Conservation (phyloP, 108 stramenopile species). For the Aurantiochytrium sp. region DNA sequence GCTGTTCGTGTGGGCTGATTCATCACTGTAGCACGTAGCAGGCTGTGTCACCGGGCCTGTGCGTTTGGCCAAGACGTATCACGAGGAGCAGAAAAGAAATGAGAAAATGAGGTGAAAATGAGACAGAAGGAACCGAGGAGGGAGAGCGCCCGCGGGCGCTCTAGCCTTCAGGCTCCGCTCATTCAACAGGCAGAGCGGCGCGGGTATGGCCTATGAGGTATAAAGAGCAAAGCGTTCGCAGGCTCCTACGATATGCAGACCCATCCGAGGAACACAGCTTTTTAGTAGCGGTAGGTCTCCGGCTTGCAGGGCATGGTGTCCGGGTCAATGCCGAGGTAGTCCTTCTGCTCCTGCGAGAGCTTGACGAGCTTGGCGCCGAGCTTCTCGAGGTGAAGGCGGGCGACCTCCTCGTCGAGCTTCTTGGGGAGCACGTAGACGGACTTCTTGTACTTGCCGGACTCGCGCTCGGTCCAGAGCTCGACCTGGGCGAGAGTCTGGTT, state of each 20-base stretch:
- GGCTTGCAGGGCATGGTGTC: constrained; percentile 94
- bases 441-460: constrained; percentile 80
- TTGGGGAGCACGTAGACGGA: constrained; percentile 99
- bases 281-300: constrained; percentile 96
- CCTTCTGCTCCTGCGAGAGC: constrained; percentile 86
- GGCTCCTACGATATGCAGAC: no score
- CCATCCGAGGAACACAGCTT: background rate
- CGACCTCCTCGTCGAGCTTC: constrained; percentile 97
- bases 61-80: no score
- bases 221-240: no score
- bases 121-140: no score
- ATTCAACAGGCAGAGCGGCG: no score
- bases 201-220: no score
- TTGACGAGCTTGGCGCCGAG: constrained; percentile 93
- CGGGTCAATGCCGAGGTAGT: constrained; percentile 87
- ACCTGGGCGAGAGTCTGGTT: constrained; percentile 99
- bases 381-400: constrained; percentile 84
- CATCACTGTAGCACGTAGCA: no score
- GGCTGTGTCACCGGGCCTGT: no score
- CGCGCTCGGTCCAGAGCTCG: constrained; percentile 92
- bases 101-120: no score
- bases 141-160: no score
- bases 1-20: background rate
- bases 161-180: no score
- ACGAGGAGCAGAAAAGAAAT: no score